These are phyloP conservation scores for Linum usitatissimum DNA, from an alignment of 345 rosid species.

Conservation along the genomic window DNA sequence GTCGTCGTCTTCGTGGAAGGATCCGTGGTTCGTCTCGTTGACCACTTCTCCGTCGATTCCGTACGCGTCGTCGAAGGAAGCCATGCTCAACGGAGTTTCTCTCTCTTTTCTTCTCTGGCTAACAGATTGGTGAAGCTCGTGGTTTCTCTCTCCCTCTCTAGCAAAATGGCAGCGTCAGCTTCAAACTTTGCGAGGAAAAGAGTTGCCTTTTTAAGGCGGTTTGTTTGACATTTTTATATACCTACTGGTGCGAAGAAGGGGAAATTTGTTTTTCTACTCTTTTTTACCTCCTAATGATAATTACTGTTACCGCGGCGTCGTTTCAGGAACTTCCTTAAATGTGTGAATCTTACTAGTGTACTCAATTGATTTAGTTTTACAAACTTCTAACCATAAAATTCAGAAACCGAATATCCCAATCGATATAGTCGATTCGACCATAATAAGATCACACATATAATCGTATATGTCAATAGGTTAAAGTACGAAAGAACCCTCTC, in stretches of 20 bases:
- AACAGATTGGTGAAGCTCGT: not conserved
- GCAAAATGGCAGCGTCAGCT: not conserved
- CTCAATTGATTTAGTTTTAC: too few species aligned
- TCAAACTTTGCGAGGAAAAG: not conserved
- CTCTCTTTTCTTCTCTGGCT: not conserved
- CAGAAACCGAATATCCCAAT: too few species aligned
- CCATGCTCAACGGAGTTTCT: conserved; percentile 13
- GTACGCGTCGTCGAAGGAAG: conserved; percentile 49
- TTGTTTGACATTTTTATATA: conserved; percentile 9
- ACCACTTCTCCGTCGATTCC: conserved; percentile 32
- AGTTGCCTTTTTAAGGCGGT: not conserved
- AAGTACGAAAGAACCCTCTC: too few species aligned
- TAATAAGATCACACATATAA: too few species aligned
- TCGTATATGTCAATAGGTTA: too few species aligned
- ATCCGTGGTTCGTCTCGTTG: conserved; percentile 21
- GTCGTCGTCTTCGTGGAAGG: conserved; percentile 33
- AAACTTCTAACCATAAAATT: too few species aligned
- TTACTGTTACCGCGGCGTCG: not conserved
- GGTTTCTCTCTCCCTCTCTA: not conserved
- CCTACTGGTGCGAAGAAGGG: conserved; percentile 9
- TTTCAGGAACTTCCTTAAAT: not conserved
- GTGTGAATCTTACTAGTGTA: too few species aligned
- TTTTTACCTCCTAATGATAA: not conserved
- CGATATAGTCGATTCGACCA: too few species aligned
- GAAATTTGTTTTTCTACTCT: not conserved